Conservation (phyloP, 352 stramenopile genomes). For the Pythium biforme region DNA sequence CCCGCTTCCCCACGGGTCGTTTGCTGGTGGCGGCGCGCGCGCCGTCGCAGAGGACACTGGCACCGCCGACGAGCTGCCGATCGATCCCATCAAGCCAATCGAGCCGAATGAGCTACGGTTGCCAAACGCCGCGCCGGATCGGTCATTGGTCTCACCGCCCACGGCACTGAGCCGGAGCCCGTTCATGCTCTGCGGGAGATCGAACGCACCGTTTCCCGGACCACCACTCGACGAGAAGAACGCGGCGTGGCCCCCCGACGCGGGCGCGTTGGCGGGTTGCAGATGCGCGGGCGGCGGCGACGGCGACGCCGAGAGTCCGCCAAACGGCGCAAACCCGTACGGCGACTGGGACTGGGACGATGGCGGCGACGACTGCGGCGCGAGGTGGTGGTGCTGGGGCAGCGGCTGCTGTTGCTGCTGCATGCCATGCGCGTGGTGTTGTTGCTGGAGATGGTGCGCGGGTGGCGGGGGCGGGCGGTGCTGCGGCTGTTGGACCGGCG, state of each 20-base stretch:
- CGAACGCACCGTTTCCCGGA: conserved; percentile 18
- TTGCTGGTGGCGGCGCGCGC: not conserved
- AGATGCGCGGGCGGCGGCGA: conserved; percentile 10
- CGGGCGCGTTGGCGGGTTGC: not conserved
- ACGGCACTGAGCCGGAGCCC: conserved; percentile 29
- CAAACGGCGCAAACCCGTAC: conserved; percentile 5
- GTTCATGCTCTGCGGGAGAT: conserved; percentile 44
- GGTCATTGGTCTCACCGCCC: not conserved
- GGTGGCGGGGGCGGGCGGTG: conserved; percentile 10
- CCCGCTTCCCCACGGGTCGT: conserved; percentile 18
- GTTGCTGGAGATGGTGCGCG: conserved; percentile 4
- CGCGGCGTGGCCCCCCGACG: conserved; percentile 7
- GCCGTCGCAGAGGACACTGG: conserved; percentile 21
- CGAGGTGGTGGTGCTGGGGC: conserved; percentile 6
- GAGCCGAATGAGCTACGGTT: conserved; percentile 14
- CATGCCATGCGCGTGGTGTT: not conserved
- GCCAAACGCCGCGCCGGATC: conserved; percentile 8
- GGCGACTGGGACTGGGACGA: not conserved
- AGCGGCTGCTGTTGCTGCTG: no score
- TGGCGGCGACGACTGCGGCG: not conserved
- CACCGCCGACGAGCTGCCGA: not conserved
- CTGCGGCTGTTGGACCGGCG: not conserved
- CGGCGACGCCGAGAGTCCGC: conserved; percentile 13
- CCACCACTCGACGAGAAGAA: conserved; percentile 11
- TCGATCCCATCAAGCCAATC: conserved; percentile 20